Evolutionary conservation across 371 early-diverging fungal species (phyloP).

Genomic region (Amoeboaphelidium protococcarum): DNA sequence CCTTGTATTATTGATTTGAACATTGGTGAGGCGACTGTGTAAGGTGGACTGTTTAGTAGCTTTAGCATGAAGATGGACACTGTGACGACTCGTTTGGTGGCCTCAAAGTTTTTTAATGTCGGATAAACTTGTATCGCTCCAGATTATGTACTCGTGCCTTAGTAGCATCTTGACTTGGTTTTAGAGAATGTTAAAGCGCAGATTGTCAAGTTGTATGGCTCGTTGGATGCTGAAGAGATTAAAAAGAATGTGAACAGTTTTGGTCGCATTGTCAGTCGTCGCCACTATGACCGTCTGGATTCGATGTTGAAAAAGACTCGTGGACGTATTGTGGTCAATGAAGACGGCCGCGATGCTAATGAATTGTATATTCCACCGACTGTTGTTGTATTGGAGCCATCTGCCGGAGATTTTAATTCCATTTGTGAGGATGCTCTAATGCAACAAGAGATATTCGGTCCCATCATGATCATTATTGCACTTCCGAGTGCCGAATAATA

Average conservation of each 20-base stretch:
- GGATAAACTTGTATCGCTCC: slow-evolving; percentile 75
- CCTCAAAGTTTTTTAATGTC: slow-evolving; percentile 49
- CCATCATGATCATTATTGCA: slow-evolving; percentile 49
- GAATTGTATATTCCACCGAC: slow-evolving; percentile 17
- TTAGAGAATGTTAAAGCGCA: not conserved
- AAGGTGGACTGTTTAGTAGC: too few species aligned
- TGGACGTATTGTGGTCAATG: slow-evolving; percentile 11
- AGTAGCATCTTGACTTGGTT: not conserved
- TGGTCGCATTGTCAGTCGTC: slow-evolving; percentile 35
- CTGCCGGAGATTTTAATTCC: slow-evolving; percentile 10
- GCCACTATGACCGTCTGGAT: slow-evolving; percentile 39
- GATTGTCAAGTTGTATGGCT: not conserved
- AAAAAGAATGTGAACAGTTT: slow-evolving; percentile 18
- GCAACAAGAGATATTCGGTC: slow-evolving; percentile 48
- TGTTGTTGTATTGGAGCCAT: slow-evolving; percentile 8
- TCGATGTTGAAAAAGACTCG: slow-evolving; percentile 17
- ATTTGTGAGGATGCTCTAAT: not conserved
- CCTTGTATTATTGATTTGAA: not conserved
- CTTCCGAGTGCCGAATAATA: not conserved
- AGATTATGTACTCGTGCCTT: slow-evolving; percentile 30
- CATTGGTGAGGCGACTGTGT: too few species aligned
- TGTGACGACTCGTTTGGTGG: slow-evolving; percentile 45
- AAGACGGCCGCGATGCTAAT: slow-evolving; percentile 12
- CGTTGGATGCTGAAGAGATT: slow-evolving; percentile 2
- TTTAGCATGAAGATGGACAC: slow-evolving; percentile 21